phyloP scores from a whole-genome alignment of 2,329 filamentous ascomycete species.

The Cordyceps pruinosa region DNA sequence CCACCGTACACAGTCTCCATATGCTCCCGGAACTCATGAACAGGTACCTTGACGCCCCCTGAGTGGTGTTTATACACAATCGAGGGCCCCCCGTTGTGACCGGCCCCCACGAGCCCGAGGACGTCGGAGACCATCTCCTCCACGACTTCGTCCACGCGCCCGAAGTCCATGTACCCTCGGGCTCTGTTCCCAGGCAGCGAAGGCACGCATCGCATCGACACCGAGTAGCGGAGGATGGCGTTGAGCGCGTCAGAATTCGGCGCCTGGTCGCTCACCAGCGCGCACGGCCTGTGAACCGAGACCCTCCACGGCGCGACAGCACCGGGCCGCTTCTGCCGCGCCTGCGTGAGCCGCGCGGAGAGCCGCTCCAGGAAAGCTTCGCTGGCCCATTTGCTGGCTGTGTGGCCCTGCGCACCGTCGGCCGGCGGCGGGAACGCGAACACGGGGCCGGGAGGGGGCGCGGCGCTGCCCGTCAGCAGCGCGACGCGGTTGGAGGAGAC shows the following conservation, averaged over 20 bases:
- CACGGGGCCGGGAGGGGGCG: neutral
- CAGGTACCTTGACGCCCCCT: slow-evolving; percentile 13
- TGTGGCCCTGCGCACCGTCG: slow-evolving; percentile 26
- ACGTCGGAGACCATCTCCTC: neutral
- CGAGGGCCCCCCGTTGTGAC: neutral
- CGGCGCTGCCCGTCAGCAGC: neutral
- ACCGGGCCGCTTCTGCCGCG: neutral
- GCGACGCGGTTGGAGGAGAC: slow-evolving; percentile 23
- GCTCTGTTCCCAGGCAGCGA: neutral
- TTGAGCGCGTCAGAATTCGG: slow-evolving; percentile 12
- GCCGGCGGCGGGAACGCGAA: slow-evolving; percentile 13
- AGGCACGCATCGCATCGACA: slow-evolving; percentile 14
- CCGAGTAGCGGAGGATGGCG: slow-evolving; percentile 14
- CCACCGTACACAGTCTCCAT: slow-evolving; percentile 14
- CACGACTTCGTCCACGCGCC: neutral
- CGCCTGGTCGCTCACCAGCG: neutral
- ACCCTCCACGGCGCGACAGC: neutral
- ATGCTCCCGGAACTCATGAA: slow-evolving; percentile 12
- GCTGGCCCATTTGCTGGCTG: slow-evolving; percentile 27
- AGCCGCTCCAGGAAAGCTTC: slow-evolving; percentile 25
- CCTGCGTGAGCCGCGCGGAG: neutral
- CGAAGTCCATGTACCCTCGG: neutral
- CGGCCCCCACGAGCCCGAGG: neutral
- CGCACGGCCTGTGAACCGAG: neutral
- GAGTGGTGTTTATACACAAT: slow-evolving; percentile 11